Evolutionary conservation across 345 rosid species (phyloP), one percentile per base, ranked within the genome.

Genomic region (Microthlaspi erraticum): DNA sequence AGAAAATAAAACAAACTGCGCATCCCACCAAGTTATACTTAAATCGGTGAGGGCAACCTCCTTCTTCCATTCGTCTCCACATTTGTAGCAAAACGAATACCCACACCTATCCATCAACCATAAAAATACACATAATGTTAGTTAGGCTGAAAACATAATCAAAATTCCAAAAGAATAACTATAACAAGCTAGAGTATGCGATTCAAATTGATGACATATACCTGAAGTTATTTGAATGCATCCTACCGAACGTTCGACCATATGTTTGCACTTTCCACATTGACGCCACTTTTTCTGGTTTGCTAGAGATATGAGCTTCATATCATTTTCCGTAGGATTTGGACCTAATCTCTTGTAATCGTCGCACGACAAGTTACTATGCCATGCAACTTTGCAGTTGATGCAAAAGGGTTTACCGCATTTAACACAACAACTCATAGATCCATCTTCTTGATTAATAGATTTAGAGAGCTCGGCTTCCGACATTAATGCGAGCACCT

Each of bases 371-470:
- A 85, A 62, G 10, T 41, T 20, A n/a, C 38, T 43, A 44, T 90
- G 97, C 92, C 90, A 88, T 10, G 85, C 86, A 51, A 81, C 92
- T 79, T 81, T 86, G 84, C 97, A 90, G 41, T 84, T 26, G 53
- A 86, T 66, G 50, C 94, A 90, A 70, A 90, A 85, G 59, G 66
- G 51, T n/a, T 66, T 32, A 41, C 52, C 65, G 32, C 97, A 90
- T 71, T 80, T 75, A 46, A 73, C 29, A 67, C 97, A 90, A 2
- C 60, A 36, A 74, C 68, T 81, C 77, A 87, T 77, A n/a, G 77
- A 85, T 72, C 81, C 79, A 6, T 60, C 62, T 33, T 18, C 20
- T 20, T 20, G 23, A 20, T 20, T 20, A 14, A 81, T 53, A 74
- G 57, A 73, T 59, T 61, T 66, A 18, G 57, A 74, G 19, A 75